These are phyloP conservation scores for Raddia guianensis DNA, from an alignment of 176 grass and related monocot species.

Conservation along the genomic window DNA sequence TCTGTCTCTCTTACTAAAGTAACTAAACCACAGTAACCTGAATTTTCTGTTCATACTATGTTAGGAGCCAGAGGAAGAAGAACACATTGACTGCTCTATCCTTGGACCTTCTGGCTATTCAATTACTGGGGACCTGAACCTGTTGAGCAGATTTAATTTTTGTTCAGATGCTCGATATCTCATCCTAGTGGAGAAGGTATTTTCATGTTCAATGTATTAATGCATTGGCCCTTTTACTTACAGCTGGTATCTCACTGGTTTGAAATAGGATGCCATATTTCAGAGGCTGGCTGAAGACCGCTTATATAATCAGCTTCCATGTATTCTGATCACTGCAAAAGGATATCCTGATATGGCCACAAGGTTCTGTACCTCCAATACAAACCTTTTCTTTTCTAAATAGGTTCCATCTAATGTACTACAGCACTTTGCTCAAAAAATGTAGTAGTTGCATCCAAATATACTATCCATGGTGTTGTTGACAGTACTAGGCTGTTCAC, in stretches of 20 bases:
- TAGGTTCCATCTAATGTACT: neutral
- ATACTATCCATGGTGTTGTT: neutral
- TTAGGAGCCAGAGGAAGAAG: conserved; percentile 66
- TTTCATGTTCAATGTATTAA: conserved; percentile 8
- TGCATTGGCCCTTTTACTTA: neutral
- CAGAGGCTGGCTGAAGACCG: conserved; percentile 93
- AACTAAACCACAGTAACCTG: neutral
- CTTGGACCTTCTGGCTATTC: conserved; percentile 79
- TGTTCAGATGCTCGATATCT: conserved; percentile 78
- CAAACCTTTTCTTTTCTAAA: neutral
- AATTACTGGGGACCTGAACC: conserved; percentile 77
- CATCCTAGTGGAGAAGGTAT: conserved; percentile 91
- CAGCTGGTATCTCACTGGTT: conserved; percentile 6
- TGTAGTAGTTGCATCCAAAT: neutral
- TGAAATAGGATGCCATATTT: conserved; percentile 91
- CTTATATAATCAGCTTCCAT: conserved; percentile 79
- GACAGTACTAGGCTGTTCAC: neutral
- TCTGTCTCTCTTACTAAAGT: neutral
- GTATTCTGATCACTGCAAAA: conserved; percentile 89
- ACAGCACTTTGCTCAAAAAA: neutral
- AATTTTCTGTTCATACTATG: conserved; percentile 32
- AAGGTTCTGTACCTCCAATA: conserved; percentile 55
- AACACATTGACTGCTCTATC: conserved; percentile 74
- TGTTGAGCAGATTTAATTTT: conserved; percentile 65
- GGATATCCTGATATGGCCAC: conserved; percentile 98